Evolutionary conservation across 78 protist species (phyloP).

Genomic region (Protostelium mycophagum): DNA sequence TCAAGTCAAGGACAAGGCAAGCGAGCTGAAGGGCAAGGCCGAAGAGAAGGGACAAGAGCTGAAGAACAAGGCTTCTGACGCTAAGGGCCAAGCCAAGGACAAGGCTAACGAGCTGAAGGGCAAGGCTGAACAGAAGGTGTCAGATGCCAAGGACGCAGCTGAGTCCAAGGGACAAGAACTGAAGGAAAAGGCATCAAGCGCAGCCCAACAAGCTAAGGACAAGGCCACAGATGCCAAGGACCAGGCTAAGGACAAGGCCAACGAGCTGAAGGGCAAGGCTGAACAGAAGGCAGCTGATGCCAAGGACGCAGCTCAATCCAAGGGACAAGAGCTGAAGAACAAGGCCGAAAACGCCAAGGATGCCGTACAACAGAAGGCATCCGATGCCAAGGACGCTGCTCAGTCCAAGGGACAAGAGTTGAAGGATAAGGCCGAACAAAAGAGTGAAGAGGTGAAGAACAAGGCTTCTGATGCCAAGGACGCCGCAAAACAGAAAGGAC

Average conservation of each 20-base stretch:
- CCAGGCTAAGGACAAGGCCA: background rate
- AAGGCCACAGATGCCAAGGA: background rate
- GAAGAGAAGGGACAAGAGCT: background rate
- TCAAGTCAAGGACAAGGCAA: background rate
- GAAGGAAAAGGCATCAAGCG: background rate
- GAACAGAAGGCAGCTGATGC: background rate
- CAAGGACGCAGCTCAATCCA: background rate
- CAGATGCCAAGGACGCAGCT: background rate
- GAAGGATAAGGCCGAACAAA: background rate
- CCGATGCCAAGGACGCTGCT: background rate
- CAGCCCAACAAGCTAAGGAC: background rate
- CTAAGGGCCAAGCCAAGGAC: too few species aligned
- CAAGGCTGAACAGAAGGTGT: background rate
- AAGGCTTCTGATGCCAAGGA: background rate
- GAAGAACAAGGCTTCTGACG: too few species aligned
- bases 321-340: background rate
- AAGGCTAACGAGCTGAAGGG: too few species aligned
- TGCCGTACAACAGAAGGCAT: background rate
- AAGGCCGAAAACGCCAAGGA: background rate
- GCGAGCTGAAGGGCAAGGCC: background rate
- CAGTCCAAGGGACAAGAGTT: background rate
- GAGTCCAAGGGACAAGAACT: background rate
- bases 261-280: background rate
- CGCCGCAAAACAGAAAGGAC: background rate
- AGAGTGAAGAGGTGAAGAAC: background rate